These are phyloP conservation scores for Colletotrichum viniferum DNA, from an alignment of 2,329 filamentous ascomycete species.

Conservation along the genomic window DNA sequence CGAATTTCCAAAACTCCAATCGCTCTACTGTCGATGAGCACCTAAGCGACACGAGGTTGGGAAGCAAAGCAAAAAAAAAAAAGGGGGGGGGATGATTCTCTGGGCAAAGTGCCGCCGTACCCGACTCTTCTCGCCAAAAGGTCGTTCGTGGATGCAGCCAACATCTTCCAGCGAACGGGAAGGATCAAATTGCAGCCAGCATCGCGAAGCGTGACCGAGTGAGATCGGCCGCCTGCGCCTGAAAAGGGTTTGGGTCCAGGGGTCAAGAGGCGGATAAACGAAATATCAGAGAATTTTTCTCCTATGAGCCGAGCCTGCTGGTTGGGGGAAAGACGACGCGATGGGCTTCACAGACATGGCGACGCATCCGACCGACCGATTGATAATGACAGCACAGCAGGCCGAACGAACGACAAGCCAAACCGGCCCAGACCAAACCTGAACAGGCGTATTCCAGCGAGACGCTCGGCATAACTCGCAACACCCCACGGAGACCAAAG, in stretches of 20 bases:
- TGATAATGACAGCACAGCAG: not conserved
- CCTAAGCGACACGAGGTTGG: not conserved
- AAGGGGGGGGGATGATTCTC: not conserved
- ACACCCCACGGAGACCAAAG: not conserved
- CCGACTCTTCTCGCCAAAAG: not conserved
- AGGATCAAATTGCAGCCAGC: not conserved
- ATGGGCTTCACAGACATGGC: not conserved
- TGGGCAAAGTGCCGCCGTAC: slow-evolving; percentile 11
- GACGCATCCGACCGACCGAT: not conserved
- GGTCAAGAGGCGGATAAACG: not conserved
- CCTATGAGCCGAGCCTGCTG: not conserved
- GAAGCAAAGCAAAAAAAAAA: not conserved
- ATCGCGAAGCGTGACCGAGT: not conserved
- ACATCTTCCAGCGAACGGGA: not conserved
- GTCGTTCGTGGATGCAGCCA: not conserved
- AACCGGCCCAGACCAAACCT: not conserved
- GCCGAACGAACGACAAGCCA: not conserved
- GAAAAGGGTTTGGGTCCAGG: not conserved
- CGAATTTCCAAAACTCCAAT: not conserved
- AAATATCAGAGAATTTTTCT: not conserved
- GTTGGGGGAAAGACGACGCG: not conserved
- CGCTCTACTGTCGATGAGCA: not conserved
- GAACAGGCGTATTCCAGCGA: not conserved
- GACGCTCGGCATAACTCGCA: not conserved
- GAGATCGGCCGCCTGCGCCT: not conserved